phyloP scores from a whole-genome alignment of 2,329 filamentous ascomycete species.

The Aureobasidium sp. region DNA sequence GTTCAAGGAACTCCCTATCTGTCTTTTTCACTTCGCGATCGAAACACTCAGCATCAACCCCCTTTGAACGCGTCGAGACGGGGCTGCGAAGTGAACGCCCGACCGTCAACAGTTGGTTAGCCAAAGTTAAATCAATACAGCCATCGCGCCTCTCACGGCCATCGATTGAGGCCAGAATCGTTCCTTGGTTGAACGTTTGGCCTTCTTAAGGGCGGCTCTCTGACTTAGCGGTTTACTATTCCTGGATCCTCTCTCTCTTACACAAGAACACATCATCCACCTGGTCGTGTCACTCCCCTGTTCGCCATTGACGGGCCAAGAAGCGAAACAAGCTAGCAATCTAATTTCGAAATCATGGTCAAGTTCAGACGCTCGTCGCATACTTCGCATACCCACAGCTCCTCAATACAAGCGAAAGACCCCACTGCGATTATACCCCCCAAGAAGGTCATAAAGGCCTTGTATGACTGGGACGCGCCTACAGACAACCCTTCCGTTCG shows the following conservation, averaged over 20 bases:
- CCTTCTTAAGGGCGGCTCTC: neutral
- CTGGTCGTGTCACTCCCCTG: neutral
- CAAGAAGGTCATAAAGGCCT: conserved; percentile 95
- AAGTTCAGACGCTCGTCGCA: conserved; percentile 8
- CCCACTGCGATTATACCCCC: conserved; percentile 83
- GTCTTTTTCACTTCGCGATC: neutral
- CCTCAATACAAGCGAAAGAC: conserved; percentile 75
- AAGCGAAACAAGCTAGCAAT: conserved; percentile 12
- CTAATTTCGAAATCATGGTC: conserved; percentile 7
- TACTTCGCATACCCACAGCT: conserved; percentile 20
- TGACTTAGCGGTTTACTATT: neutral
- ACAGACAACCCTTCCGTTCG: conserved; percentile 30
- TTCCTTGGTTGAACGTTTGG: neutral
- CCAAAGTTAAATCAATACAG: neutral
- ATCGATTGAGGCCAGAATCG: neutral
- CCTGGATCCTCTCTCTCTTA: neutral
- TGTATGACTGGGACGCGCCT: conserved; percentile 83
- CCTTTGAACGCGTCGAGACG: conserved; percentile 5
- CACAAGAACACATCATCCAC: neutral
- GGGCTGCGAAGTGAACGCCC: neutral
- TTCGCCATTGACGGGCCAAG: conserved; percentile 1
- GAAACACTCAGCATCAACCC: neutral
- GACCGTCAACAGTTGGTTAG: neutral
- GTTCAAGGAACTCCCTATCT: neutral
- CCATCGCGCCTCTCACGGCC: neutral